These are phyloP conservation scores for Debaryomycetaceae sp. DNA, from an alignment of 1,139 yeast genomes.

Conservation along the genomic window DNA sequence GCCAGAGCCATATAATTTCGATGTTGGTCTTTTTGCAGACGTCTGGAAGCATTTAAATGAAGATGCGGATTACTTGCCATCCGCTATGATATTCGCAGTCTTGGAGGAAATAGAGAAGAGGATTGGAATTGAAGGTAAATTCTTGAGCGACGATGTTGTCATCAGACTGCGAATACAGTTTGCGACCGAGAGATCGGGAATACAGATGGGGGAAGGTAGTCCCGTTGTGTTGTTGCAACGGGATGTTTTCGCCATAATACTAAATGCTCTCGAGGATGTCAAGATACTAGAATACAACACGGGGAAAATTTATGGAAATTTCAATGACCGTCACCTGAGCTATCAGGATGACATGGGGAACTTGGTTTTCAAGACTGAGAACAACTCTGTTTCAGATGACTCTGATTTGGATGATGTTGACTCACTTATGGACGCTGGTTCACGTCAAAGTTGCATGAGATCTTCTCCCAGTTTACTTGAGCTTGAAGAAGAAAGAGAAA, in stretches of 20 bases:
- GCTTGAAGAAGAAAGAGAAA: not conserved
- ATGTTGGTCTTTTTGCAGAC: not conserved
- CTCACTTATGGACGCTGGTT: conserved; percentile 8
- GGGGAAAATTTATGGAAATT: conserved; percentile 1
- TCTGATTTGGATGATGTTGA: conserved; percentile 7
- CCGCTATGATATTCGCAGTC: not conserved
- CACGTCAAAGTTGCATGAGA: not conserved
- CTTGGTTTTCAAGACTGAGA: not conserved
- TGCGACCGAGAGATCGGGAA: not conserved
- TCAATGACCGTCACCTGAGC: not conserved
- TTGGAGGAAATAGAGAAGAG: not conserved
- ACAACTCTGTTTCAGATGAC: conserved; percentile 3
- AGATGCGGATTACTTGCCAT: not conserved
- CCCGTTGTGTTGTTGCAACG: conserved; percentile 3
- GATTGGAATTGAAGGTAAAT: not conserved
- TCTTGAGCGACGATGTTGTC: not conserved
- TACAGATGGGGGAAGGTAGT: not conserved
- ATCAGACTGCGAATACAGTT: not conserved
- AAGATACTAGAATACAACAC: conserved; percentile 3
- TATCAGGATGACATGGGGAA: not conserved
- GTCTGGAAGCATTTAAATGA: not conserved
- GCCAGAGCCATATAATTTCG: not conserved
- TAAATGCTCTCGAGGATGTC: conserved; percentile 3
- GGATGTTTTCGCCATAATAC: conserved; percentile 4
- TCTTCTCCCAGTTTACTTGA: not conserved